Percentiles rank a stretch among this genome's conserved stretches.
Conservation (phyloP, 805 yeast genomes). For the Danielozyma ontarioensis region DNA sequence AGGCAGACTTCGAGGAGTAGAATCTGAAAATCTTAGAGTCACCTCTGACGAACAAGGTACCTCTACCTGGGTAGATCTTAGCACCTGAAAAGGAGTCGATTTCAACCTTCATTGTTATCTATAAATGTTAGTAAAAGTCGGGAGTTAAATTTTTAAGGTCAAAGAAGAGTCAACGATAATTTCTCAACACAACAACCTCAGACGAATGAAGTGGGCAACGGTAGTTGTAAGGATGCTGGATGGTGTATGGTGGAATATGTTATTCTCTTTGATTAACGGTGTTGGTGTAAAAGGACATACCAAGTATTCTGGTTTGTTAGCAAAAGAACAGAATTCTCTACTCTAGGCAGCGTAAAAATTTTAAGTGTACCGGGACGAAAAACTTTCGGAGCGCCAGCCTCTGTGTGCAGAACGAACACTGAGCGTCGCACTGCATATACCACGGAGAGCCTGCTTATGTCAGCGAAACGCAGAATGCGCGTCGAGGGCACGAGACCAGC, state of each 20-base stretch:
- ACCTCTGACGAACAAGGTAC: conserved; percentile 98
- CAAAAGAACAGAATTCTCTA: too few relatives aligned
- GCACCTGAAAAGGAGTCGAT: conserved; percentile 99
- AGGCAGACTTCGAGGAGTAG: conserved; percentile 95
- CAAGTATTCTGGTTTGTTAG: not conserved
- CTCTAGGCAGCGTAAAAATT: not conserved
- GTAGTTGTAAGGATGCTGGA: too few relatives aligned
- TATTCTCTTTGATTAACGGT: too few relatives aligned
- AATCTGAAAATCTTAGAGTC: conserved; percentile 99
- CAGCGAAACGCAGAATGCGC: not conserved
- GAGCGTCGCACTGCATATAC: too few relatives aligned
- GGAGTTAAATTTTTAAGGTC: not conserved
- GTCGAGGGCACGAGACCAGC: not conserved
- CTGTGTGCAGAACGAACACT: not conserved
- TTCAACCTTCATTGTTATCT: conserved; percentile 90
- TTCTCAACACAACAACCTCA: not conserved
- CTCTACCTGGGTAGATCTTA: conserved; percentile 99
- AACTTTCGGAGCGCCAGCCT: not conserved
- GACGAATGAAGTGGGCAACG: not conserved
- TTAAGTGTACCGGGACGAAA: not conserved
- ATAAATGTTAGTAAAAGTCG: conserved; percentile 26
- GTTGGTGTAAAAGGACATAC: too few relatives aligned
- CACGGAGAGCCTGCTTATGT: too few relatives aligned
- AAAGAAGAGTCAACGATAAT: not conserved
- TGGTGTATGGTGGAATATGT: too few relatives aligned